Conservation (phyloP, 2,329 filamentous ascomycete genomes). For the Kalaharituber pfeilii region DNA sequence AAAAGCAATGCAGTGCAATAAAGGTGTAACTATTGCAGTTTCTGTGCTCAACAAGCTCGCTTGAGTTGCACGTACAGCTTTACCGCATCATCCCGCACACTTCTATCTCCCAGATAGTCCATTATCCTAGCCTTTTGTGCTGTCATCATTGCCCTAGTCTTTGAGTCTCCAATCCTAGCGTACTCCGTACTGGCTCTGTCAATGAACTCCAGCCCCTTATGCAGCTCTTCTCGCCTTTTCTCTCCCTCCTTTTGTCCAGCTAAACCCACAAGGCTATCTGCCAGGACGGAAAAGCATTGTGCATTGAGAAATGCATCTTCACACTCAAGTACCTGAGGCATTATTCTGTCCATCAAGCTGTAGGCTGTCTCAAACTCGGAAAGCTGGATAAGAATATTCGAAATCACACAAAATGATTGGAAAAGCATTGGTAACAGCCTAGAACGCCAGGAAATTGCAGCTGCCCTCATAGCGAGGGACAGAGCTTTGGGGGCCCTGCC, state of each 20-base stretch:
- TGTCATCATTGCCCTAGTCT: conserved; percentile 60
- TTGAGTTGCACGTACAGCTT: conserved; percentile 45
- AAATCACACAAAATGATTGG: conserved; percentile 50
- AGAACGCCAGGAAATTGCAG: conserved; percentile 53
- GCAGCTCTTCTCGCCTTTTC: conserved; percentile 39
- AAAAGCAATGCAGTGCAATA: too few relatives aligned
- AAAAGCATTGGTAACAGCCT: conserved; percentile 53
- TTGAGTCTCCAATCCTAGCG: conserved; percentile 47
- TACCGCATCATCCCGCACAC: conserved; percentile 47
- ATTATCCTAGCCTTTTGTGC: conserved; percentile 68
- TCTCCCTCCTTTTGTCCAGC: conserved; percentile 39
- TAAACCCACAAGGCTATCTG: conserved; percentile 61
- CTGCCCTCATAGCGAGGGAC: conserved; percentile 57
- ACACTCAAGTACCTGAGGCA: conserved; percentile 62
- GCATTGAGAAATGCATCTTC: conserved; percentile 48
- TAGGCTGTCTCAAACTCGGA: conserved; percentile 52
- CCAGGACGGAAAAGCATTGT: conserved; percentile 50
- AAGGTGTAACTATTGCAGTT: too few relatives aligned
- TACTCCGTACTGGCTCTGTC: conserved; percentile 43
- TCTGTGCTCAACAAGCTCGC: conserved; percentile 28
- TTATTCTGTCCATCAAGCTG: conserved; percentile 46
- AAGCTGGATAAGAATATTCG: conserved; percentile 50
- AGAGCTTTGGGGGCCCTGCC: conserved; percentile 59
- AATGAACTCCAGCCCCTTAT: conserved; percentile 41
- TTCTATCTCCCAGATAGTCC: conserved; percentile 47